phyloP scores from a whole-genome alignment of 1,284 basidiomycete genomes.

The Ceratobasidium sp. region DNA sequence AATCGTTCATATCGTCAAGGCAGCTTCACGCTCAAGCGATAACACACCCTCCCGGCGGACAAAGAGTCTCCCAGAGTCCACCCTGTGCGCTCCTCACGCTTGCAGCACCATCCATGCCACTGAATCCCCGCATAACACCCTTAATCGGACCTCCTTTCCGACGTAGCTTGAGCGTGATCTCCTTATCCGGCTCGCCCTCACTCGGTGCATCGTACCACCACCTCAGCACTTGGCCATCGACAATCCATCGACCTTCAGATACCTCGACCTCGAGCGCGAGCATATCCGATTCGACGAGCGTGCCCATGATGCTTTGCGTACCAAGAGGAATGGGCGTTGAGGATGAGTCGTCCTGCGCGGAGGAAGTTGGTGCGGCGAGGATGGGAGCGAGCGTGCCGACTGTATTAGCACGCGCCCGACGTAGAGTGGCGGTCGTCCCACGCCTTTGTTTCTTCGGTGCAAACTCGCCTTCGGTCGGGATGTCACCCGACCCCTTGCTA shows the following conservation, averaged over 20 bases:
- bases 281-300: conserved; percentile 46
- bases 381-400: conserved; percentile 28
- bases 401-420: conserved; percentile 28
- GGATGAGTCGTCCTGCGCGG: not conserved
- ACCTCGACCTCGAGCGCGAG: conserved; percentile 64
- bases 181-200: conserved; percentile 58
- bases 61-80: conserved; percentile 28
- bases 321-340: not conserved
- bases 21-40: conserved; percentile 20
- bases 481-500: conserved; percentile 25
- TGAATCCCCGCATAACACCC: conserved; percentile 44
- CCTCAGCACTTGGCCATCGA: conserved; percentile 75
- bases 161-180: conserved; percentile 76
- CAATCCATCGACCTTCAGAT: conserved; percentile 68
- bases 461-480: not conserved
- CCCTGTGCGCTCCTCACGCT: conserved; percentile 3
- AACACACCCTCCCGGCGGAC: conserved; percentile 36
- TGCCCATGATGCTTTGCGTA: conserved; percentile 29
- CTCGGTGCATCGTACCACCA: conserved; percentile 88
- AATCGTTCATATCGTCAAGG: conserved; percentile 10
- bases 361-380: conserved; percentile 5
- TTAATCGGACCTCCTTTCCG: conserved; percentile 74
- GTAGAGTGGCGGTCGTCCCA: conserved; percentile 34
- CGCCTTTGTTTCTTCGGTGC: not conserved
- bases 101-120: conserved; percentile 24